Evolutionary conservation across 805 yeast species (phyloP).

Genomic region (Blastobotrys americana): DNA sequence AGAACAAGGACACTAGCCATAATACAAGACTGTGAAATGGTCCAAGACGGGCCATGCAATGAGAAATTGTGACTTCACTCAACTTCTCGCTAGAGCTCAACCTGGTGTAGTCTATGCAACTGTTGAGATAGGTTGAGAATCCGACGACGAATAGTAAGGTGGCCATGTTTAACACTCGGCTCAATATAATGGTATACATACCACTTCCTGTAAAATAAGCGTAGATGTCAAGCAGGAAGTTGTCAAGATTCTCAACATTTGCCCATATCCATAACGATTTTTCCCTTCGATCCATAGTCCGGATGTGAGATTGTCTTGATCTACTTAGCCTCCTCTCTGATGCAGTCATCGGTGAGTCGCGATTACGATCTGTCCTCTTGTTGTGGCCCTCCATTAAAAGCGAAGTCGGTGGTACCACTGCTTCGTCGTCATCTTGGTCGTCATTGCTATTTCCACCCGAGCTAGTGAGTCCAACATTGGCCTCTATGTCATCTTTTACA

Average conservation of each 20-base stretch:
- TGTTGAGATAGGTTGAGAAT: constrained; percentile 68
- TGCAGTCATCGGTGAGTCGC: not conserved
- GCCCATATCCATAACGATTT: constrained; percentile 95
- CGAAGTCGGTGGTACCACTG: not conserved
- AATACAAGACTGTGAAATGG: constrained; percentile 50
- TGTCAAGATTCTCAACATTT: constrained; percentile 84
- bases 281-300: constrained; percentile 35
- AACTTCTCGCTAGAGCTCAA: constrained; percentile 30
- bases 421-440: not conserved
- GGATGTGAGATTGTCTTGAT: not conserved
- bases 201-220: constrained; percentile 84
- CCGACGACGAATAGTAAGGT: constrained; percentile 74
- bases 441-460: not conserved
- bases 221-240: constrained; percentile 75
- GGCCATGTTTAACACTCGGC: constrained; percentile 56
- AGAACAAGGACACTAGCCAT: constrained; percentile 47
- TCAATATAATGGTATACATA: constrained; percentile 62
- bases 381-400: not conserved
- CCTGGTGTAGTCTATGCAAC: constrained; percentile 67
- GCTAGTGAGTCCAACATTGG: no score
- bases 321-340: not conserved
- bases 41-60: constrained; percentile 42
- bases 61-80: constrained; percentile 38
- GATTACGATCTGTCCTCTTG: not conserved
- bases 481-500: not conserved